Evolutionary conservation across 139 green algal species (phyloP).

Genomic region (Choricystis sp.): DNA sequence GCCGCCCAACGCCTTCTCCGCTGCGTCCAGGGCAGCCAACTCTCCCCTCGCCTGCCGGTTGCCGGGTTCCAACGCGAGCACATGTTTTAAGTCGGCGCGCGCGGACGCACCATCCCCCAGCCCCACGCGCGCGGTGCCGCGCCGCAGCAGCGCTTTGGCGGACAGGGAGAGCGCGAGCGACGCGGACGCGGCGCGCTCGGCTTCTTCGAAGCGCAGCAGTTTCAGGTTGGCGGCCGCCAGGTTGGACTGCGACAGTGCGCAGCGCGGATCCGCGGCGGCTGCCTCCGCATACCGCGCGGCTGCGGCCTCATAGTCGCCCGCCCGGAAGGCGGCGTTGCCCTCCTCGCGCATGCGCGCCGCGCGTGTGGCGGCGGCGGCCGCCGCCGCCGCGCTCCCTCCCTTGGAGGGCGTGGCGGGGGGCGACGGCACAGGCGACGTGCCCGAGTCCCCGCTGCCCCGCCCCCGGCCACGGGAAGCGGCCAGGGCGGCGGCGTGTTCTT

Average conservation of each 20-base stretch:
- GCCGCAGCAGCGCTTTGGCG: background rate
- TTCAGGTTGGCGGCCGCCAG: background rate
- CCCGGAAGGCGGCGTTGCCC: background rate
- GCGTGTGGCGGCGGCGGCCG: no score
- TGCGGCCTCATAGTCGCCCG: background rate
- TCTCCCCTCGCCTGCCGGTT: background rate
- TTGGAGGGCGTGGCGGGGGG: no score
- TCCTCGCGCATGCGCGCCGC: background rate
- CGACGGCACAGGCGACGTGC: background rate
- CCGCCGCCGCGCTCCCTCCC: no score
- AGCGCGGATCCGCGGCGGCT: background rate
- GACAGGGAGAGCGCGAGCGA: background rate
- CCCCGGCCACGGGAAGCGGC: no score
- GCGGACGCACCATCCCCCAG: background rate
- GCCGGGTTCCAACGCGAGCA: background rate
- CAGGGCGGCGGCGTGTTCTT: background rate
- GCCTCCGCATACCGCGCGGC: background rate
- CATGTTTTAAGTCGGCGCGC: background rate
- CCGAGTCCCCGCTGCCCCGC: background rate
- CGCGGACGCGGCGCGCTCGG: background rate
- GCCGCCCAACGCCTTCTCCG: background rate
- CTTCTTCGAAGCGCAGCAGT: background rate
- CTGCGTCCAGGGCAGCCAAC: background rate
- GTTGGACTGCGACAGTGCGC: background rate
- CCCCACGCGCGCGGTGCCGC: no score